A percentile compares a stretch with the other conserved stretches of the same genome.
phyloP scores from a whole-genome alignment of 2,329 filamentous ascomycete genomes.

The Xylaria sp. region DNA sequence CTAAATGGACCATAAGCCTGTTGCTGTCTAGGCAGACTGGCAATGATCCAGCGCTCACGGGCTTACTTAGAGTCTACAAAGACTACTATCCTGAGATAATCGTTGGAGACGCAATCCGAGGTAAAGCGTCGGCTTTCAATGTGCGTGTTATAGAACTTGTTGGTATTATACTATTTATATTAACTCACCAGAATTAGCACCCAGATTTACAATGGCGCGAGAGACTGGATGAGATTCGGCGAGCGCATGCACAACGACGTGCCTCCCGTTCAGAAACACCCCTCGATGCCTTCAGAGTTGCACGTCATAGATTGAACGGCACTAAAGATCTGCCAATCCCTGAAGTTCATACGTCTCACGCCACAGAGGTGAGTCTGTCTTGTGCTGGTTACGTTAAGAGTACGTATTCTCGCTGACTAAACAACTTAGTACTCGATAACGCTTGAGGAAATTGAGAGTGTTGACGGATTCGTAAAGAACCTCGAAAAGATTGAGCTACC shows the following conservation, averaged over 20 bases:
- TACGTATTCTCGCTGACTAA: slow-evolving; percentile 42
- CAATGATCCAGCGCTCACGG: slow-evolving; percentile 79
- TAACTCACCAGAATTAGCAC: slow-evolving; percentile 61
- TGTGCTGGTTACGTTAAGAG: neutral
- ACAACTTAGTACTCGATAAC: slow-evolving; percentile 67
- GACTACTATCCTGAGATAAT: slow-evolving; percentile 93
- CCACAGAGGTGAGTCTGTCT: slow-evolving; percentile 66
- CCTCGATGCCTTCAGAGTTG: slow-evolving; percentile 71
- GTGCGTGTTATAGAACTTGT: slow-evolving; percentile 50
- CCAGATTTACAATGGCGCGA: slow-evolving; percentile 81
- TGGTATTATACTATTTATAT: slow-evolving; percentile 8
- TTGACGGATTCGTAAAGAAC: slow-evolving; percentile 74
- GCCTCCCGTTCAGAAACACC: slow-evolving; percentile 55
- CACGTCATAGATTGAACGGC: slow-evolving; percentile 61
- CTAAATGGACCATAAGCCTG: slow-evolving; percentile 56
- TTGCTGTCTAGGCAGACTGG: slow-evolving; percentile 69
- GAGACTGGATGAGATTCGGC: slow-evolving; percentile 75
- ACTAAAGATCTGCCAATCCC: slow-evolving; percentile 68
- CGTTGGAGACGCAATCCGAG: slow-evolving; percentile 73
- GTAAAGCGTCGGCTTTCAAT: slow-evolving; percentile 71
- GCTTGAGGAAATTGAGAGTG: slow-evolving; percentile 81
- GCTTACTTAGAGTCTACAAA: slow-evolving; percentile 84
- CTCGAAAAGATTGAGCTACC: slow-evolving; percentile 84
- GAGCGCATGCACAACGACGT: slow-evolving; percentile 62
- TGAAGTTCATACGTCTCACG: slow-evolving; percentile 77